Evolutionary conservation across 495 filamentous ascomycete genomes (phyloP).

Genomic region (Penicillium macrosclerotiorum): DNA sequence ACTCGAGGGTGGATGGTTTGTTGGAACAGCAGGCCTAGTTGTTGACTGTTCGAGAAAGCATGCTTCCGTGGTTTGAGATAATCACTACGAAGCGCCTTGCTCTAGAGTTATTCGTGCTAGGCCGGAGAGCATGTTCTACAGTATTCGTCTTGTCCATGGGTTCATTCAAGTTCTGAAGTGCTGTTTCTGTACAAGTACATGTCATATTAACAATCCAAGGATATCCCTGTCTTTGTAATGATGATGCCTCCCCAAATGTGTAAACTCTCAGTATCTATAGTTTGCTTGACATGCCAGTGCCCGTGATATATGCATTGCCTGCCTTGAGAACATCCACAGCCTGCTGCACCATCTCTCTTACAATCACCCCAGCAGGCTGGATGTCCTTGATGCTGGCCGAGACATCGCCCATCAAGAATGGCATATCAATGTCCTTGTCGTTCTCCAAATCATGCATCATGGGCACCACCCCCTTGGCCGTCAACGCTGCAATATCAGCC

Average conservation of each 20-base stretch:
- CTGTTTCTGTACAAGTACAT: constrained; percentile 41
- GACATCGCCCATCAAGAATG: constrained; percentile 93
- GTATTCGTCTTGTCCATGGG: constrained; percentile 10
- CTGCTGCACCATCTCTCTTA: constrained; percentile 82
- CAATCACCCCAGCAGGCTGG: constrained; percentile 76
- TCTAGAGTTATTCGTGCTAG: no score
- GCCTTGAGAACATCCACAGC: constrained; percentile 65
- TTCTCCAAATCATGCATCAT: constrained; percentile 75
- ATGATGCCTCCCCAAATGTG: not conserved
- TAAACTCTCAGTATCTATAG: constrained; percentile 21
- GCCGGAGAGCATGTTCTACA: no score
- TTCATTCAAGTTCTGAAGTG: constrained; percentile 16
- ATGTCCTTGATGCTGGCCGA: constrained; percentile 71
- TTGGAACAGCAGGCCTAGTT: no score
- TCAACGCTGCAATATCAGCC: constrained; percentile 69
- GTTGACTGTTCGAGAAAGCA: no score
- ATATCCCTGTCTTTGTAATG: constrained; percentile 2
- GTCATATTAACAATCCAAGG: constrained; percentile 25
- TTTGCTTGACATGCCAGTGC: constrained; percentile 27
- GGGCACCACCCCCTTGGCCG: constrained; percentile 70
- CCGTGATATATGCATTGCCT: constrained; percentile 35
- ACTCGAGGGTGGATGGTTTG: no score
- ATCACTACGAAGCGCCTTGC: no score
- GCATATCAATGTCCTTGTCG: constrained; percentile 74
- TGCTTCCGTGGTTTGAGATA: no score